These are phyloP conservation scores for Orychophragmus violaceus DNA, from an alignment of 345 rosid species.

Conservation along the genomic window DNA sequence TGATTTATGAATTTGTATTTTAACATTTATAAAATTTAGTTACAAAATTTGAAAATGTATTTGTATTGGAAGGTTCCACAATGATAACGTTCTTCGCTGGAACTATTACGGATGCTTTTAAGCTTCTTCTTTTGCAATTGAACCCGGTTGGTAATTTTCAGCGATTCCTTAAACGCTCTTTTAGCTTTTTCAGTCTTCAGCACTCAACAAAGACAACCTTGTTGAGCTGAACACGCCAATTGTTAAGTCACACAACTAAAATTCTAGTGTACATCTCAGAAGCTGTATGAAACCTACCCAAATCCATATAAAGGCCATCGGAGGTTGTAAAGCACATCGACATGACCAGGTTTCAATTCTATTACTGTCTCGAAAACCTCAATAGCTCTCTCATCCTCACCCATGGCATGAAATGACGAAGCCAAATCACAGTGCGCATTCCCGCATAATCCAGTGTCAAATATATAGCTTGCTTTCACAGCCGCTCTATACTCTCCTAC, in stretches of 20 bases:
- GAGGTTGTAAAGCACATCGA: conserved; percentile 82
- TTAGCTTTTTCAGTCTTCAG: conserved; percentile 85
- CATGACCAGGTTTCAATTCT: conserved; percentile 93
- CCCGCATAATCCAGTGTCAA: conserved; percentile 90
- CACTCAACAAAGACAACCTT: conserved; percentile 89
- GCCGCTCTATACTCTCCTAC: conserved; percentile 97
- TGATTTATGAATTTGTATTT: no score
- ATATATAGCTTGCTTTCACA: conserved; percentile 97
- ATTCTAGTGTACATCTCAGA: conserved; percentile 93
- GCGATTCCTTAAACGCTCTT: conserved; percentile 85
- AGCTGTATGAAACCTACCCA: conserved; percentile 95
- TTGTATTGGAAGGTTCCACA: no score
- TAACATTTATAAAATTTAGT: no score
- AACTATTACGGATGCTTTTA: no score
- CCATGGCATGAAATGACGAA: conserved; percentile 86
- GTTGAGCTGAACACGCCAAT: conserved; percentile 97
- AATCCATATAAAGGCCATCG: conserved; percentile 98
- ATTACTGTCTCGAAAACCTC: conserved; percentile 96
- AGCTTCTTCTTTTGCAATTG: no score
- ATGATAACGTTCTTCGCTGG: no score
- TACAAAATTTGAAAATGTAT: no score
- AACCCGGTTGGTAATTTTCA: conserved; percentile 90
- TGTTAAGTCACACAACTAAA: conserved; percentile 82
- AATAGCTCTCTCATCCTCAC: conserved; percentile 92
- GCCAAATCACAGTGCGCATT: conserved; percentile 98